These are phyloP conservation scores for Carex kokanica DNA, from an alignment of 176 grass and related monocot species.

Conservation along the genomic window DNA sequence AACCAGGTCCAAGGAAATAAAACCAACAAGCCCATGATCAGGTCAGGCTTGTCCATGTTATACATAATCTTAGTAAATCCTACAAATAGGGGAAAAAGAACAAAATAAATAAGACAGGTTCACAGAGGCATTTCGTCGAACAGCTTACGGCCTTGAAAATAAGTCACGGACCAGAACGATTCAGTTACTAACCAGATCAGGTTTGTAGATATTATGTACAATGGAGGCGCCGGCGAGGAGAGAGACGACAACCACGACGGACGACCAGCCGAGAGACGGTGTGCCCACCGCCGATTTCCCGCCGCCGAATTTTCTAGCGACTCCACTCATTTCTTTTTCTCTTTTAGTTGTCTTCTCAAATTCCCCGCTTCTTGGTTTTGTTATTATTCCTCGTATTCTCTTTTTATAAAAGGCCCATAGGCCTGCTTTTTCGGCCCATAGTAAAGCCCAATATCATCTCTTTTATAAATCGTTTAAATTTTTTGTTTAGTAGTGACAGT, in stretches of 20 bases:
- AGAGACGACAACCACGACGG: slow-evolving; percentile 48
- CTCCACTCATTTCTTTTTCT: not conserved
- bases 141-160: slow-evolving; percentile 6
- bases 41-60: not conserved
- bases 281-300: slow-evolving; percentile 47
- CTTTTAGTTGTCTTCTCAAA: not conserved
- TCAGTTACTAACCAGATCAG: slow-evolving; percentile 29
- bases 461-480: not conserved
- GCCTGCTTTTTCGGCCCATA: not conserved
- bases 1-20: not conserved
- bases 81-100: not conserved
- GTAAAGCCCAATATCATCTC: not conserved
- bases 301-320: slow-evolving; percentile 43
- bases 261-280: slow-evolving; percentile 52
- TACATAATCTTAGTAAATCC: not conserved
- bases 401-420: not conserved
- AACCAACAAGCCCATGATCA: not conserved
- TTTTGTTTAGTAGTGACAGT: too few relatives aligned
- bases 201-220: slow-evolving; percentile 58
- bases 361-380: not conserved
- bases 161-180: not conserved
- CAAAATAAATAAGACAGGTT: not conserved
- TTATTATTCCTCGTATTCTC: not conserved
- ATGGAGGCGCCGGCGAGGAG: slow-evolving; percentile 42
- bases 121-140: slow-evolving; percentile 35